phyloP scores from a whole-genome alignment of 2,329 filamentous ascomycete species.

The Beauveria varroae region DNA sequence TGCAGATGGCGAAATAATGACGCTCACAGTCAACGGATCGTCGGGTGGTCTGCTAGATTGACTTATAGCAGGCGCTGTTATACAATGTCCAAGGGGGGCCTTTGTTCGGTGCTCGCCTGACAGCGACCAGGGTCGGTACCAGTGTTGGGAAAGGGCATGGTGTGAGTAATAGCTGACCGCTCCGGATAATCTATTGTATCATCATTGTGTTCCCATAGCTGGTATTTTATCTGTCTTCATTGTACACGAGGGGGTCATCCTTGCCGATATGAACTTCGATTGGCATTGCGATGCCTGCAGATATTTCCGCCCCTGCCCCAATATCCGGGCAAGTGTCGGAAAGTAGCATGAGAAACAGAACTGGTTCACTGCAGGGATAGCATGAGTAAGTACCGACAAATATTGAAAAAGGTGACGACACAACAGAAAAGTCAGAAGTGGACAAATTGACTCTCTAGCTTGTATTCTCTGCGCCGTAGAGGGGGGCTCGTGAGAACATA shows the following conservation, averaged over 20 bases:
- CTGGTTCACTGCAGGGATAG: neutral
- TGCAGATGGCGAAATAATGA: neutral
- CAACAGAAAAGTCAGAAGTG: neutral
- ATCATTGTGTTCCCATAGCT: too few species aligned
- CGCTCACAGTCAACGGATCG: neutral
- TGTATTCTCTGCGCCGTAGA: neutral
- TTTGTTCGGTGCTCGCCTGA: neutral
- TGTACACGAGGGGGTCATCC: neutral
- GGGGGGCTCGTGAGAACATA: neutral
- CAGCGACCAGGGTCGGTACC: neutral
- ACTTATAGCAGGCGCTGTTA: neutral
- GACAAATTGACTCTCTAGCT: neutral
- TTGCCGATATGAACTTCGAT: slow-evolving; percentile 3
- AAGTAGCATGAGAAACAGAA: neutral
- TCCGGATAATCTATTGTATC: neutral
- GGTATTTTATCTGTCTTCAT: neutral
- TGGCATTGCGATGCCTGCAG: slow-evolving; percentile 1
- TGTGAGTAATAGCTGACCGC: neutral
- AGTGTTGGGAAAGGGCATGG: neutral
- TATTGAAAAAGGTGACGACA: neutral
- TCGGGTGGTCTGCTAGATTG: slow-evolving; percentile 7
- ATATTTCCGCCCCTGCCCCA: neutral
- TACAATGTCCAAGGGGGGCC: neutral
- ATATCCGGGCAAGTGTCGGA: neutral
- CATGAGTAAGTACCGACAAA: neutral